These are phyloP conservation scores for Candida nitratophila DNA, from an alignment of 805 yeast genomes.

Conservation along the genomic window DNA sequence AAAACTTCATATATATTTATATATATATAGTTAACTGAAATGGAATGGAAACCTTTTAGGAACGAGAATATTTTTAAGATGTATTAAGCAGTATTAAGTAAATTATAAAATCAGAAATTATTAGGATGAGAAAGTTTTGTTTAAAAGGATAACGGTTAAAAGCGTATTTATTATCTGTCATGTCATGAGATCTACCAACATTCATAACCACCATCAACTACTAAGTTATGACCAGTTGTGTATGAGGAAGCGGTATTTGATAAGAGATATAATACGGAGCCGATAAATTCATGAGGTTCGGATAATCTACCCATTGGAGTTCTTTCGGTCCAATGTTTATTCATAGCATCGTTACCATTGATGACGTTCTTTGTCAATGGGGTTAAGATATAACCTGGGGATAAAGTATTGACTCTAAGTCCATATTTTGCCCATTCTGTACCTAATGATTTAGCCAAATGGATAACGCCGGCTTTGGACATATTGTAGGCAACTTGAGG, in stretches of 20 bases:
- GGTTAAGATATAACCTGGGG: conserved; percentile 77
- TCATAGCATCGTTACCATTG: conserved; percentile 49
- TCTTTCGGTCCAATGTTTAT: conserved; percentile 64
- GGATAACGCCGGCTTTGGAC: conserved; percentile 84
- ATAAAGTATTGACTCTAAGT: conserved; percentile 69
- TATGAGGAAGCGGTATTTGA: conserved; percentile 64
- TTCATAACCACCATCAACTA: conserved; percentile 83
- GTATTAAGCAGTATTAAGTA: no score
- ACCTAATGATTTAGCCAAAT: conserved; percentile 67
- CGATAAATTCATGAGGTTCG: conserved; percentile 76
- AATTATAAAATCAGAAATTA: no score
- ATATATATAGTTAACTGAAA: no score
- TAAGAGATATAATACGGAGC: conserved; percentile 67
- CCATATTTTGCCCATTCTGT: conserved; percentile 77
- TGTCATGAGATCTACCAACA: conserved; percentile 47
- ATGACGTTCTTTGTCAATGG: conserved; percentile 71
- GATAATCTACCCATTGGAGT: conserved; percentile 81
- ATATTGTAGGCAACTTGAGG: conserved; percentile 77
- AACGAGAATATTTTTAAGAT: no score
- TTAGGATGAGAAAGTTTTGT: no score
- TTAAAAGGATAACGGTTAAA: no score
- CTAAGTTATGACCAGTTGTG: conserved; percentile 78
- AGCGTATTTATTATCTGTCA: no score
- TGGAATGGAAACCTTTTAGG: no score
- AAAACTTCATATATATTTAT: no score